Evolutionary conservation across 73 alveolate genomes (phyloP).

Genomic region (Effrenium voratum): DNA sequence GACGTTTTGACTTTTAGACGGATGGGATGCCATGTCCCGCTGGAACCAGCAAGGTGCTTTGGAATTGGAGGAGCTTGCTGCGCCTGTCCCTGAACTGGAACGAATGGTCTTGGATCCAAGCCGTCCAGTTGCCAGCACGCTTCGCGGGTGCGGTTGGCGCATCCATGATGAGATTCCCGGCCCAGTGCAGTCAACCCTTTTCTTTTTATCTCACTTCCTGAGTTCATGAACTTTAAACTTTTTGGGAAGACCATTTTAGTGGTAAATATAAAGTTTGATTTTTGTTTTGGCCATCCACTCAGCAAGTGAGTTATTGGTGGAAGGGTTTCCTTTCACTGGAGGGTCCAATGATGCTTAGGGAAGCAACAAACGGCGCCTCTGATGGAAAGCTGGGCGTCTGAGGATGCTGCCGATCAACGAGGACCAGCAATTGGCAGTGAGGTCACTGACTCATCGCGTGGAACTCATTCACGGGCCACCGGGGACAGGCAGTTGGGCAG

Average conservation of each 20-base stretch:
- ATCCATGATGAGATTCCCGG: too few species aligned
- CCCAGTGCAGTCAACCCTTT: too few species aligned
- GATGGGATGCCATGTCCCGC: not conserved
- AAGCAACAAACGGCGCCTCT: too few species aligned
- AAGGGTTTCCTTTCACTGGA: too few species aligned
- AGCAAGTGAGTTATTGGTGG: too few species aligned
- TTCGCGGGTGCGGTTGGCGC: not conserved
- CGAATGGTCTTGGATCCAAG: slow-evolving; percentile 34
- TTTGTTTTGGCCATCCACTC: too few species aligned
- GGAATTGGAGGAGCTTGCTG: not conserved
- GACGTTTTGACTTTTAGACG: not conserved
- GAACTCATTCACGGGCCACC: slow-evolving; percentile 88
- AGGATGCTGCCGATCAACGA: slow-evolving; percentile 44
- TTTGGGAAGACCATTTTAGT: slow-evolving; percentile 1
- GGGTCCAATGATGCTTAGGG: too few species aligned
- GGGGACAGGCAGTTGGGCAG: too few species aligned
- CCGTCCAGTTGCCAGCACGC: not conserved
- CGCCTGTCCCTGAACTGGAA: not conserved
- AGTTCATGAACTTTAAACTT: too few species aligned
- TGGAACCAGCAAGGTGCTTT: not conserved
- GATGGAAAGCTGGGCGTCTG: too few species aligned
- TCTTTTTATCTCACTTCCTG: too few species aligned
- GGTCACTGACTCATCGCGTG: not conserved
- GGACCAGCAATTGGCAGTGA: slow-evolving; percentile 64
- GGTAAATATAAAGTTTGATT: too few species aligned